phyloP scores from a whole-genome alignment of 2,329 filamentous ascomycete species.

The Rhynchosporium secalis region DNA sequence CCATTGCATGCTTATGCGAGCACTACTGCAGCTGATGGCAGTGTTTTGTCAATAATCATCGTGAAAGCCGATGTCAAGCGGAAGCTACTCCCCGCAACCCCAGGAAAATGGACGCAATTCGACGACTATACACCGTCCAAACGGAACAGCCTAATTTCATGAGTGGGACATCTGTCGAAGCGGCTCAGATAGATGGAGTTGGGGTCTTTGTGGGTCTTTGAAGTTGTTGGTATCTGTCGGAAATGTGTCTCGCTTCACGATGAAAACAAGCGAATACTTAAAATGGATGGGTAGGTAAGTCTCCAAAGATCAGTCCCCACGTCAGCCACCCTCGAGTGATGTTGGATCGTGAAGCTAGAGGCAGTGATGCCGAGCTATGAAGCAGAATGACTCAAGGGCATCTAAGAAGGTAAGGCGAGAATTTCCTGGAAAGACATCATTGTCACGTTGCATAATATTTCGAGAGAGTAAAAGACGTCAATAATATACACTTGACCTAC shows the following conservation, averaged over 20 bases:
- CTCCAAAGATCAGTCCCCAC: background rate
- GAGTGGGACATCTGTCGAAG: background rate
- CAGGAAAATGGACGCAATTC: background rate
- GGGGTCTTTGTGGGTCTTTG: background rate
- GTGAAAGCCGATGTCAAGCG: background rate
- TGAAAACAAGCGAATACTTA: too few species aligned
- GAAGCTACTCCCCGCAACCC: background rate
- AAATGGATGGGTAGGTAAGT: too few species aligned
- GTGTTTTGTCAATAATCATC: too few species aligned
- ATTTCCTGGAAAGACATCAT: background rate
- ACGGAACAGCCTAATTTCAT: background rate
- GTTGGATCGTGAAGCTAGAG: too few species aligned
- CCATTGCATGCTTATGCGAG: too few species aligned
- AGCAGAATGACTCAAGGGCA: too few species aligned
- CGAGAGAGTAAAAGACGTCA: too few species aligned
- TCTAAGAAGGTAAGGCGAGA: background rate
- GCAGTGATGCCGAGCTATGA: too few species aligned
- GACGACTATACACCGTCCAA: background rate
- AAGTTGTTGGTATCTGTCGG: background rate
- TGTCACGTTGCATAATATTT: background rate
- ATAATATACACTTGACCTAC: too few species aligned
- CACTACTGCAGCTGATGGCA: too few species aligned
- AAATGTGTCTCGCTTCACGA: background rate
- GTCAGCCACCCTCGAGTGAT: background rate
- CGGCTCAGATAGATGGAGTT: background rate